phyloP scores from a whole-genome alignment of 1,284 basidiomycete genomes.

The Cryptococcus sp. region DNA sequence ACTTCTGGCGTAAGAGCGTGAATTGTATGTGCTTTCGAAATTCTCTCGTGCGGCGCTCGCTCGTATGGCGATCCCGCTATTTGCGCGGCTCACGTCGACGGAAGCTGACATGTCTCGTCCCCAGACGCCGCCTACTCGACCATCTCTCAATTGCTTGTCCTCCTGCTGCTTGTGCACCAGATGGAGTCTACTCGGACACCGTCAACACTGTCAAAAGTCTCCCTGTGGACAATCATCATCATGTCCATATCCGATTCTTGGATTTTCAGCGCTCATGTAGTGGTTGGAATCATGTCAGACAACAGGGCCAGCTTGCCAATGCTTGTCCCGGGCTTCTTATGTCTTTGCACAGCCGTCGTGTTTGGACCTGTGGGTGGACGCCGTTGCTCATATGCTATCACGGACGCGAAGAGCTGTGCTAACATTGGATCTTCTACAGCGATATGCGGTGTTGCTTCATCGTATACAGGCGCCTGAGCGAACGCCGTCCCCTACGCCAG shows the following conservation, averaged over 20 bases:
- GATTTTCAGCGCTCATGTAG: slow-evolving; percentile 79
- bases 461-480: slow-evolving; percentile 81
- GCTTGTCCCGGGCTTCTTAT: slow-evolving; percentile 76
- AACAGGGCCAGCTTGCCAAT: slow-evolving; percentile 74
- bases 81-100: background rate
- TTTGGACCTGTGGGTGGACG: slow-evolving; percentile 48
- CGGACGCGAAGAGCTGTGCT: background rate
- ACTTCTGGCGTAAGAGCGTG: slow-evolving; percentile 76
- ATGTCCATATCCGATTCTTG: slow-evolving; percentile 77
- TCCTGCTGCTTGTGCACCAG: slow-evolving; percentile 71
- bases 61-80: background rate
- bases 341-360: slow-evolving; percentile 49
- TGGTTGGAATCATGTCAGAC: slow-evolving; percentile 76
- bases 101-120: slow-evolving; percentile 2
- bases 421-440: slow-evolving; percentile 55
- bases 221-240: slow-evolving; percentile 74
- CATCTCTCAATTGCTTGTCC: slow-evolving; percentile 65
- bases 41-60: background rate
- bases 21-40: slow-evolving; percentile 62
- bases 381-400: background rate
- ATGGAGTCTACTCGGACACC: slow-evolving; percentile 73
- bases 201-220: slow-evolving; percentile 71
- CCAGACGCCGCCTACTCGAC: slow-evolving; percentile 72
- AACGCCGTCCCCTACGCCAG: slow-evolving; percentile 45
- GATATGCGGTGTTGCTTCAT: slow-evolving; percentile 76